Evolutionary conservation across 495 filamentous ascomycete species (phyloP).

Genomic region (Podospora fimiseda): DNA sequence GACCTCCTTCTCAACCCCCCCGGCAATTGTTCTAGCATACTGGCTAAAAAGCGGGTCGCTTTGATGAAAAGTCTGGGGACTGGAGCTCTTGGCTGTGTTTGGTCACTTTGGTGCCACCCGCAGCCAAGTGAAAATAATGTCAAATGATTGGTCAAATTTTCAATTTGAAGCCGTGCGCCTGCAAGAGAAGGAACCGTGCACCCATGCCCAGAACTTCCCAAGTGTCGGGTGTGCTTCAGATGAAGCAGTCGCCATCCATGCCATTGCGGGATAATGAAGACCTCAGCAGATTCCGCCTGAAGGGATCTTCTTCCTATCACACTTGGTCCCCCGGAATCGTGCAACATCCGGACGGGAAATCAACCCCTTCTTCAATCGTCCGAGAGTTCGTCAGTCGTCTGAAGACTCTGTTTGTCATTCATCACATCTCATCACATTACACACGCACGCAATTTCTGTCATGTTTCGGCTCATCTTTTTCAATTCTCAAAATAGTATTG

Average conservation of each 20-base stretch:
- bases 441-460: too few relatives aligned
- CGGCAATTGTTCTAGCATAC: not conserved
- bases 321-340: constrained; percentile 9
- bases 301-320: not conserved
- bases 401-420: too few relatives aligned
- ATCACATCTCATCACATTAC: too few relatives aligned
- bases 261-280: constrained; percentile 6
- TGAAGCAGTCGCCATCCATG: constrained; percentile 17
- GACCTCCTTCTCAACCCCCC: too few relatives aligned
- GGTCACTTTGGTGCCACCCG: constrained; percentile 1
- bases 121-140: not conserved
- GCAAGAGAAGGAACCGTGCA: constrained; percentile 7
- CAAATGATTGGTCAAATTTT: not conserved
- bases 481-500: not conserved
- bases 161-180: constrained; percentile 12
- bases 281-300: not conserved
- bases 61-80: not conserved
- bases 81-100: not conserved
- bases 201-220: constrained; percentile 1
- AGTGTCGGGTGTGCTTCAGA: constrained; percentile 7
- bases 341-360: constrained; percentile 8
- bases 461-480: not conserved
- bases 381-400: too few relatives aligned
- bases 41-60: constrained; percentile 4
- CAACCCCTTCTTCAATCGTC: too few relatives aligned